phyloP scores from a whole-genome alignment of 2,329 filamentous ascomycete genomes.

The Trichoderma lentiforme region DNA sequence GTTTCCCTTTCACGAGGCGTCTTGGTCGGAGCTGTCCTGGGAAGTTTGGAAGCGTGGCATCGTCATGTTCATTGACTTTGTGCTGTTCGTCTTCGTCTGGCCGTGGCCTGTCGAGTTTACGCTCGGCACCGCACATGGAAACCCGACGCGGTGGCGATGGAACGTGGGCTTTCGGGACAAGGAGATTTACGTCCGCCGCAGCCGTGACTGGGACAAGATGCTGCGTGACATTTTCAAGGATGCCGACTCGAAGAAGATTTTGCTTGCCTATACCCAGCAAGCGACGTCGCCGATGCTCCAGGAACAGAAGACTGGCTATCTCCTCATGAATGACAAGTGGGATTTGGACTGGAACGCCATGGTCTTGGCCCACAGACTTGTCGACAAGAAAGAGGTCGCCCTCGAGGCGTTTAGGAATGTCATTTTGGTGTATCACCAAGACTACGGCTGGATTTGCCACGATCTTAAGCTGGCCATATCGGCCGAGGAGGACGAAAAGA shows the following conservation, averaged over 20 bases:
- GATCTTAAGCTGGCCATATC: conserved; percentile 57
- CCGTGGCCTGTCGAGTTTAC: conserved; percentile 74
- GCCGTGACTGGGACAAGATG: conserved; percentile 65
- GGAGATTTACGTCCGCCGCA: conserved; percentile 79
- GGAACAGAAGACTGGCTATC: conserved; percentile 77
- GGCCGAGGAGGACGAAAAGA: conserved; percentile 58
- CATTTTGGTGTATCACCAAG: conserved; percentile 65
- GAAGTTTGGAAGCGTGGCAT: conserved; percentile 58
- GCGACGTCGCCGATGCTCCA: conserved; percentile 68
- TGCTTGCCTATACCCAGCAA: conserved; percentile 60
- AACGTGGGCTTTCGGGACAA: conserved; percentile 70
- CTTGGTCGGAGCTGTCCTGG: conserved; percentile 54
- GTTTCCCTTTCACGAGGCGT: conserved; percentile 55
- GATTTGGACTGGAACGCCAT: conserved; percentile 84
- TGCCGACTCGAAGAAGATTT: conserved; percentile 51
- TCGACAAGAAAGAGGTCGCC: conserved; percentile 58
- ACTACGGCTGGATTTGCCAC: conserved; percentile 61
- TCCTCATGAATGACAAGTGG: conserved; percentile 82
- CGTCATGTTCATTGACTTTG: conserved; percentile 71
- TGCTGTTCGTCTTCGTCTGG: conserved; percentile 64
- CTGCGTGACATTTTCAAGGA: conserved; percentile 55
- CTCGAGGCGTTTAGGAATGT: conserved; percentile 68
- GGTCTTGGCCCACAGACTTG: conserved; percentile 66
- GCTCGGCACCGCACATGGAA: conserved; percentile 54
- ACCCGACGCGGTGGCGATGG: conserved; percentile 70